These are phyloP conservation scores for Claviceps fusiformis DNA, from an alignment of 2,329 filamentous ascomycete genomes.

Conservation along the genomic window DNA sequence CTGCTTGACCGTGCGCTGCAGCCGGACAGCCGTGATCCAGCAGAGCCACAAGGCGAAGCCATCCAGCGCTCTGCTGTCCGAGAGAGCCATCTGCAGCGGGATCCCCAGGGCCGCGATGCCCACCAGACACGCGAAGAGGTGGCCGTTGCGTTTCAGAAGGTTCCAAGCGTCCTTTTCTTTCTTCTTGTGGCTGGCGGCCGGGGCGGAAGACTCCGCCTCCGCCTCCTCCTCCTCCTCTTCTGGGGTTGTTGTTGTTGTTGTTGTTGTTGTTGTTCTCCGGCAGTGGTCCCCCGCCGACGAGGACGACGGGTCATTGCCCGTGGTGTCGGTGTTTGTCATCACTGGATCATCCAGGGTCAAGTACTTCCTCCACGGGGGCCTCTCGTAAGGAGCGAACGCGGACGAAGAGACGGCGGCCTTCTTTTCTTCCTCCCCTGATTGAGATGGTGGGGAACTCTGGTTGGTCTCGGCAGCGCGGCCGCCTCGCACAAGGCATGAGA, in stretches of 20 bases:
- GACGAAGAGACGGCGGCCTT: not conserved
- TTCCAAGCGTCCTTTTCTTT: slow-evolving; percentile 3
- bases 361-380: not conserved
- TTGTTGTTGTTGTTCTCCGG: too few relatives aligned
- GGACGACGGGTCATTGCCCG: not conserved
- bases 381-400: not conserved
- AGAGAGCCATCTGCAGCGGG: slow-evolving; percentile 21
- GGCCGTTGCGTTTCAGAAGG: slow-evolving; percentile 8
- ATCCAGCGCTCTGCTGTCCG: slow-evolving; percentile 29
- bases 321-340: not conserved
- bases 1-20: slow-evolving; percentile 24
- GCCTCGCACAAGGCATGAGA: not conserved
- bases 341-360: slow-evolving; percentile 1
- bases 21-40: slow-evolving; percentile 30
- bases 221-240: not conserved
- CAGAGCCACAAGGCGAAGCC: slow-evolving; percentile 32
- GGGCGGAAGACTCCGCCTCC: not conserved
- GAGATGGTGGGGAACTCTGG: not conserved
- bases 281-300: not conserved
- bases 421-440: not conserved
- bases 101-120: slow-evolving; percentile 24
- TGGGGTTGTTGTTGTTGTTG: too few relatives aligned
- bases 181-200: not conserved
- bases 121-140: slow-evolving; percentile 18
- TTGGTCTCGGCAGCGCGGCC: not conserved